phyloP scores from a whole-genome alignment of 176 grass and related monocot species.

The Puccinellia tenuiflora region DNA sequence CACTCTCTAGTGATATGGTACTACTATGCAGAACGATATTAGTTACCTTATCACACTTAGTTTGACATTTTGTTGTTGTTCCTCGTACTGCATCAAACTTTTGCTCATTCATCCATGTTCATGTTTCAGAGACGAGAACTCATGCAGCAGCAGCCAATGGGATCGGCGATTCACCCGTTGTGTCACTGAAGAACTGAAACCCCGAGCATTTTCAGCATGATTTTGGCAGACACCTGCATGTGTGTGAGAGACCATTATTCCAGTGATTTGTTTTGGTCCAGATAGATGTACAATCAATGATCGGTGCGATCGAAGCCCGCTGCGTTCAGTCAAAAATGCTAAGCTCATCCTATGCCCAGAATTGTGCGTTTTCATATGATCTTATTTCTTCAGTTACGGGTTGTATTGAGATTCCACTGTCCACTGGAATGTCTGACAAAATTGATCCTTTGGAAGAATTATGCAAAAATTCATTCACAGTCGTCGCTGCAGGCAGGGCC shows the following conservation, averaged over 20 bases:
- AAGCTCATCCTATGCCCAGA: background rate
- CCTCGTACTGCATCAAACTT: background rate
- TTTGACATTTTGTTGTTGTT: background rate
- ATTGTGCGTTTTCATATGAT: background rate
- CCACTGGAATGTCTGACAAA: no score
- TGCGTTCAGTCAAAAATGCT: no score
- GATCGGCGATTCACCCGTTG: background rate
- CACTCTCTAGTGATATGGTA: background rate
- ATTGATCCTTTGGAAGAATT: no score
- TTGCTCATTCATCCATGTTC: background rate
- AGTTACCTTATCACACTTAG: background rate
- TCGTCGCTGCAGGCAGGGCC: no score
- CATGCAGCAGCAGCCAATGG: background rate
- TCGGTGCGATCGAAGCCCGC: background rate
- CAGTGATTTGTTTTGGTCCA: conserved; percentile 5
- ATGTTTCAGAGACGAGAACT: background rate
- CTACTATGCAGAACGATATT: background rate
- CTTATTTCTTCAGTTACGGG: background rate
- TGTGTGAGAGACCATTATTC: conserved; percentile 1
- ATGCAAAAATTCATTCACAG: no score
- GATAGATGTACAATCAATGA: background rate
- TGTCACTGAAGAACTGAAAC: conserved; percentile 2
- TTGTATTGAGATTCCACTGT: no score
- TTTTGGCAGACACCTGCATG: background rate
- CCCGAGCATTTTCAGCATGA: background rate